These are phyloP conservation scores for Eutrema japonicum DNA, from an alignment of 345 rosid species.

Conservation along the genomic window DNA sequence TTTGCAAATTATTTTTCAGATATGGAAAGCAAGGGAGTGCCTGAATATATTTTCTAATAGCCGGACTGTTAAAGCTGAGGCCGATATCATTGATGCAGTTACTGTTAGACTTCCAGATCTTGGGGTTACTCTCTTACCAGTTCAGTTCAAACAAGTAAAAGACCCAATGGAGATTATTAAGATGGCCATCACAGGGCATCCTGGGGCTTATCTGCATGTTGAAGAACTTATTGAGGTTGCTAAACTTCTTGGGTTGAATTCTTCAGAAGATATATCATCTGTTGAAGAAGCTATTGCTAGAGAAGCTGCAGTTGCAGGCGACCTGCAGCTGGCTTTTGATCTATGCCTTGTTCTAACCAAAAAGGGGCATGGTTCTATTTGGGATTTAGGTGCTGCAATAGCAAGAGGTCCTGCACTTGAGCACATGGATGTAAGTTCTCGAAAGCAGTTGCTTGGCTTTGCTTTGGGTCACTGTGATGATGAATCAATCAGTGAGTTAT, in stretches of 20 bases:
- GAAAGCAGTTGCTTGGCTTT: conserved; percentile 85
- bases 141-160: conserved; percentile 93
- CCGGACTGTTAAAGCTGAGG: conserved; percentile 81
- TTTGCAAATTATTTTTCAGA: conserved; percentile 55
- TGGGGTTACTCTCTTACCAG: conserved; percentile 86
- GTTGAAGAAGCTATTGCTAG: conserved; percentile 98
- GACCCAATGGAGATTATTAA: conserved; percentile 96
- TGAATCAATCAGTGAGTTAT: conserved; percentile 88
- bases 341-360: conserved; percentile 78
- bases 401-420: conserved; percentile 97
- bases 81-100: conserved; percentile 80
- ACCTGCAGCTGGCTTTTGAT: conserved; percentile 96
- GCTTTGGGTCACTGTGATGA: conserved; percentile 94
- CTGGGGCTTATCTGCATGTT: conserved; percentile 88
- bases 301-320: conserved; percentile 97
- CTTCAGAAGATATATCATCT: conserved; percentile 72
- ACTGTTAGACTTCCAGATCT: conserved; percentile 89
- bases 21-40: conserved; percentile 98
- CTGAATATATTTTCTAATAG: conserved; percentile 78
- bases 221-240: conserved; percentile 94
- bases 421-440: conserved; percentile 72
- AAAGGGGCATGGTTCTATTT: conserved; percentile 90
- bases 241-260: conserved; percentile 87
- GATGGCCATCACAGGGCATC: conserved; percentile 87
- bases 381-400: conserved; percentile 99